These are phyloP conservation scores for Zygosaccharomyces pseudobailii DNA, from an alignment of 1,139 yeast genomes.

Conservation along the genomic window DNA sequence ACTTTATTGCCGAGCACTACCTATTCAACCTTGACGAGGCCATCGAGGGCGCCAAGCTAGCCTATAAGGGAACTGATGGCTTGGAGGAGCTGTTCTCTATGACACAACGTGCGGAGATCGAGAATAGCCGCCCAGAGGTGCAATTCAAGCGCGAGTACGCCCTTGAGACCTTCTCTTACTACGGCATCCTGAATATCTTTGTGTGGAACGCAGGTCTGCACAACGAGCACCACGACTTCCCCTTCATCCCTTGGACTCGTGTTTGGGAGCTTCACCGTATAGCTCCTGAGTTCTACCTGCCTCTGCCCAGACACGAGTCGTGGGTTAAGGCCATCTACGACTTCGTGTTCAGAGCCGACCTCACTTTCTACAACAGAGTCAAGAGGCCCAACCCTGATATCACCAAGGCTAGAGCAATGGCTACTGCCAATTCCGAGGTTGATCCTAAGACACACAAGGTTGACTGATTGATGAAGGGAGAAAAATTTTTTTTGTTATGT, in stretches of 20 bases:
- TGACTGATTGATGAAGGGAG: not conserved
- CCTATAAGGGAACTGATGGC: constrained; percentile 10
- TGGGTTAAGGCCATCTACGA: constrained; percentile 77
- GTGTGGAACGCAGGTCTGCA: constrained; percentile 95
- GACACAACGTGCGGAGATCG: constrained; percentile 6
- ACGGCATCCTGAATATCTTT: constrained; percentile 68
- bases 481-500: not conserved
- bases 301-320: constrained; percentile 69
- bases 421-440: not conserved
- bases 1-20: constrained; percentile 91
- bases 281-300: constrained; percentile 78
- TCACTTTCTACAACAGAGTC: constrained; percentile 75
- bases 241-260: constrained; percentile 86
- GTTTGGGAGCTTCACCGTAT: constrained; percentile 59
- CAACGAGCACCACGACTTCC: constrained; percentile 94
- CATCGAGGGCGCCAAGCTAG: constrained; percentile 13
- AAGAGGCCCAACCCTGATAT: constrained; percentile 43
- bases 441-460: not conserved
- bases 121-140: constrained; percentile 11
- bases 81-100: constrained; percentile 7
- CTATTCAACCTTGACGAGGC: constrained; percentile 41
- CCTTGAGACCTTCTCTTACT: constrained; percentile 78
- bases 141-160: constrained; percentile 14
- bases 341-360: constrained; percentile 64
- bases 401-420: not conserved